Base-by-base conservation (phyloP, 2,329 filamentous ascomycete genomes). In the Penicillium sp. region DNA sequence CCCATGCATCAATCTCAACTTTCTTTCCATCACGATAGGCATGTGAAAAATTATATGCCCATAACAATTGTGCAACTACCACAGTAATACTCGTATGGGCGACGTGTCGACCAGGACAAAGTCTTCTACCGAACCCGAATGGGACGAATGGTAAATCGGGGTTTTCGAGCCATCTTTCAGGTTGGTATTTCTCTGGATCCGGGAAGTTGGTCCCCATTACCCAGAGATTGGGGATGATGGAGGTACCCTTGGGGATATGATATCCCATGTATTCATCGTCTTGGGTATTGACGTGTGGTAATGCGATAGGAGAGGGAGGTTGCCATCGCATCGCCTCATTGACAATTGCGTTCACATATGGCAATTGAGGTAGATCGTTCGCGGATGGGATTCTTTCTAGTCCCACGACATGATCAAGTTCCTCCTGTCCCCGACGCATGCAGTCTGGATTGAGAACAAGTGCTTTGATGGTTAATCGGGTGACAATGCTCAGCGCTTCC, bases 251-350 rank as follows among this genome's bases (percentile, higher is more conserved):
- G 11, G 81, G 82, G 50, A 86, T 83, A 58, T 78, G 76, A 67
- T 82, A 80, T 30, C 77, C 81, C 21, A 79, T 72, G 63, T 85
- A 86, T 12, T 77, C 71, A 56, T 85, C 83, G 51, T 85, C 82
- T 50, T 79, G 66, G 1, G 79, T 72, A 14, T 80, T 74, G 46
- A 76, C 74, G 54, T 80, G 77, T 1, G 77, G 78, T 3, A 74
- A 72, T 0, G 72, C 76, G 0, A 76, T 63, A 0, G 77, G 74
- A 0, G 73, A 71, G 0, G 74, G 65, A 2, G 73, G 71, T 3
- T 74, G 68, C 72, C 65, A 74, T 59, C 65, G 66, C 51, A 65
- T 62, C 20, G 64, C 61, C 60, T 66, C 69, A 42, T 69, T 69
- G 55, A 66, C 61, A 11, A 69, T 47, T 0, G 66, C 66, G 6